Conservation (phyloP, 352 stramenopile genomes). For the Globisporangium polare region DNA sequence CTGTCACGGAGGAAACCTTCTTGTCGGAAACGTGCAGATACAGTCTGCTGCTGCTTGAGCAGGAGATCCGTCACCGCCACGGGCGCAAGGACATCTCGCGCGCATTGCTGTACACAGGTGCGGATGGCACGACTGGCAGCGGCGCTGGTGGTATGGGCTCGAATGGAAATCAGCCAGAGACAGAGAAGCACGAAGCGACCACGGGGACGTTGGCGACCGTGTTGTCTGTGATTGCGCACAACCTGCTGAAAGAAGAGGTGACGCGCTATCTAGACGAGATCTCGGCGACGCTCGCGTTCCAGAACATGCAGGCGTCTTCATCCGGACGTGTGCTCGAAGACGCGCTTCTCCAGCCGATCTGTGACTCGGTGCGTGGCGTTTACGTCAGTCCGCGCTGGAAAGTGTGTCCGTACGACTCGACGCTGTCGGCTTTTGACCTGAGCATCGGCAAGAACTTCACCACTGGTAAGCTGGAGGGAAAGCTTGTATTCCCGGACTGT, state of each 20-base stretch:
- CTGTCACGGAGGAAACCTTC: conserved; percentile 28
- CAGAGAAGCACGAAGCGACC: conserved; percentile 35
- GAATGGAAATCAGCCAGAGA: conserved; percentile 20
- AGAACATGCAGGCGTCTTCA: conserved; percentile 48
- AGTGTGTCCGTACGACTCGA: conserved; percentile 72
- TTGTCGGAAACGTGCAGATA: conserved; percentile 67
- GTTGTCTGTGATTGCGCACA: conserved; percentile 67
- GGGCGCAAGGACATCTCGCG: conserved; percentile 66
- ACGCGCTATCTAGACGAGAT: conserved; percentile 64
- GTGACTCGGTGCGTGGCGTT: conserved; percentile 75
- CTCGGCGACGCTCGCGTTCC: conserved; percentile 56
- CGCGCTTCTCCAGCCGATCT: conserved; percentile 73
- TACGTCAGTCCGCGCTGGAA: conserved; percentile 81
- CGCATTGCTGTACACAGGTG: conserved; percentile 47
- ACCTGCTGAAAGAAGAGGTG: conserved; percentile 76
- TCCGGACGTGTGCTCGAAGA: conserved; percentile 74
- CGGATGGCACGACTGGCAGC: conserved; percentile 8
- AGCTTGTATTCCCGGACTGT: background rate
- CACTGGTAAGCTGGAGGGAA: conserved; percentile 29
- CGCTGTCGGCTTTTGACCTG: conserved; percentile 74
- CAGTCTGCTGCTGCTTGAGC: conserved; percentile 64
- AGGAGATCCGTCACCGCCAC: conserved; percentile 78
- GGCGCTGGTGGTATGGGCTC: background rate
- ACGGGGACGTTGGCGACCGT: conserved; percentile 52
- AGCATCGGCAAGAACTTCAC: conserved; percentile 82